Conservation (phyloP, 495 filamentous ascomycete genomes). For the Aspergillus diversus region DNA sequence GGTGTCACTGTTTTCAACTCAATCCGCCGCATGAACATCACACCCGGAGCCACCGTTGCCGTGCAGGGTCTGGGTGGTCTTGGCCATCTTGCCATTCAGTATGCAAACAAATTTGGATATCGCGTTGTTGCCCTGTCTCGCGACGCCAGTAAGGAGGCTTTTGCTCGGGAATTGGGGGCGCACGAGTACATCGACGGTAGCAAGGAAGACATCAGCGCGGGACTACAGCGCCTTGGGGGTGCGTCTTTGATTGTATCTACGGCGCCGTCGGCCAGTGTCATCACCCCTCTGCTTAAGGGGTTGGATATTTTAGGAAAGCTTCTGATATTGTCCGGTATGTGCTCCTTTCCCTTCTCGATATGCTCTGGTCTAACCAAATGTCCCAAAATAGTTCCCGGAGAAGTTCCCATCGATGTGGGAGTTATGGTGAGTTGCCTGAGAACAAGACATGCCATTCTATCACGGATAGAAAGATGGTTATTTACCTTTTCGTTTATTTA, state of each 20-base stretch:
- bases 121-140: conserved; percentile 64
- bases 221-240: conserved; percentile 61
- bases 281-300: conserved; percentile 57
- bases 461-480: background rate
- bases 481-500: background rate
- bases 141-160: conserved; percentile 58
- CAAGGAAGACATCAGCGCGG: conserved; percentile 52
- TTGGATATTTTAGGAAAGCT: conserved; percentile 62
- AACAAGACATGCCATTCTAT: background rate
- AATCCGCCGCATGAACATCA: conserved; percentile 63
- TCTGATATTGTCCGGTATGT: conserved; percentile 52
- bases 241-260: conserved; percentile 66
- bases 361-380: background rate
- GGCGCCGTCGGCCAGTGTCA: conserved; percentile 59
- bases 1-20: conserved; percentile 75
- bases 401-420: conserved; percentile 26
- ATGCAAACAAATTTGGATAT: conserved; percentile 67
- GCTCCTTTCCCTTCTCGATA: background rate
- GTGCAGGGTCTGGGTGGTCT: conserved; percentile 69
- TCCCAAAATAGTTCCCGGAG: conserved; percentile 27
- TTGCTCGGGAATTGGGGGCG: conserved; percentile 65
- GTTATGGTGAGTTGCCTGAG: conserved; percentile 24
- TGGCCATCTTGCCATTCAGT: conserved; percentile 71
- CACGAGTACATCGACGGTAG: conserved; percentile 68
- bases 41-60: conserved; percentile 61